Base-by-base conservation (phyloP, 306 rosid species). In the Malus orientalis region DNA sequence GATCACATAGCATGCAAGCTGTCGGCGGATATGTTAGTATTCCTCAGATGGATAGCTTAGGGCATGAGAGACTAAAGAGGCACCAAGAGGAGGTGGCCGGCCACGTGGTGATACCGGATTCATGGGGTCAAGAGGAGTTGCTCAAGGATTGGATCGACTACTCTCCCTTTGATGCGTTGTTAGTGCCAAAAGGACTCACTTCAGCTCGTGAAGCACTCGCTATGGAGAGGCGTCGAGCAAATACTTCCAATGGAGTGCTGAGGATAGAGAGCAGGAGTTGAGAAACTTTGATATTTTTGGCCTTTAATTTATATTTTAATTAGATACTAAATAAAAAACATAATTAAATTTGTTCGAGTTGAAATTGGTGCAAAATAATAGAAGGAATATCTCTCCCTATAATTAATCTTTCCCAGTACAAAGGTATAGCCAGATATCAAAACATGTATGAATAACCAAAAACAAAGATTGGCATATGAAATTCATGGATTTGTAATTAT, bases 141-240 rank as follows among this genome's bases (percentile, higher is more conserved):
- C 67, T 87, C 12, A 87, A 85, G 76, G 91, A 89, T 0, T 91
- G 93, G 93, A 71, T 86, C 15, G 89, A 87, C 27, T 86, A 71
- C 32, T 76, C 93, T 14, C 78, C 82, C 8, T 91, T 89, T 29
- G 91, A 91, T 76, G 83, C 82, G 29, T 51, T 86, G 66, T 70
- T 88, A n/a, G 87, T 84, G 69, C 91, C 97, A 12, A 78, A 33
- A 14, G 85, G 81, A 45, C 23, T 89, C 54, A 79, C 77, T 18
- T 57, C 87, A n/a, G 94, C 97, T 68, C 93, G 94, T 36, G 91
- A 88, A 74, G 89, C 97, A 0, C 93, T 91, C 53, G 45, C 81
- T 60, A 89, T 70, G 27, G 87, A 87, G 71, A 88, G 74, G 62
- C 84, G 86, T 60, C 76, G 82, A 83, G 55, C 74, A 25, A 81